phyloP scores from a whole-genome alignment of 169 alveolate species.

The Haemoproteus tartakovskyi region DNA sequence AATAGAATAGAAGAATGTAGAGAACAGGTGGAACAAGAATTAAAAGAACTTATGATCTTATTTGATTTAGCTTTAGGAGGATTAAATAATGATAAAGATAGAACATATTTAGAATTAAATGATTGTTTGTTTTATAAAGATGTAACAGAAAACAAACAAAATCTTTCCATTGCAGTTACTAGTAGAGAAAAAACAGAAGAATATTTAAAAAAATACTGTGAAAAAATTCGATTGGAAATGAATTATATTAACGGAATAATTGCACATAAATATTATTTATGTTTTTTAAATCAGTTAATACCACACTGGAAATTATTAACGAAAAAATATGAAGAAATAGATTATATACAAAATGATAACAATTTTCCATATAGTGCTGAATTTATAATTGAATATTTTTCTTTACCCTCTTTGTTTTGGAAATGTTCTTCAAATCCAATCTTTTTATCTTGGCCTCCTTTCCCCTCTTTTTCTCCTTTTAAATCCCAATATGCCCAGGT shows the following conservation, averaged over 20 bases:
- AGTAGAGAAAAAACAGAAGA: conserved; percentile 23
- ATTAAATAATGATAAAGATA: conserved; percentile 50
- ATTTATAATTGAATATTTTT: conserved; percentile 25
- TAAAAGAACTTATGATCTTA: conserved; percentile 55
- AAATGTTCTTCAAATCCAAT: conserved; percentile 44
- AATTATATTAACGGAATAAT: conserved; percentile 48
- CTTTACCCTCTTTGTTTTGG: conserved; percentile 57
- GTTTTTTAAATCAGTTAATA: conserved; percentile 29
- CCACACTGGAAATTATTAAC: conserved; percentile 46
- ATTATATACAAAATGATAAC: conserved; percentile 43
- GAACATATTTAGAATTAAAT: conserved; percentile 28
- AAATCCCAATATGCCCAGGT: conserved; percentile 59
- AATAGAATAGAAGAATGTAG: conserved; percentile 46
- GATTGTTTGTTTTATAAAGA: conserved; percentile 35
- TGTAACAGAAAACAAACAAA: conserved; percentile 38
- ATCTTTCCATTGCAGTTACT: conserved; percentile 29
- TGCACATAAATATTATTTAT: conserved; percentile 52
- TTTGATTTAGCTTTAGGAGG: conserved; percentile 54
- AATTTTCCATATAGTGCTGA: conserved; percentile 49
- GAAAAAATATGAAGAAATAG: conserved; percentile 33
- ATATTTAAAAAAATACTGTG: conserved; percentile 20
- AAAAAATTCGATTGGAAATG: conserved; percentile 10
- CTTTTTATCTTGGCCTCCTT: conserved; percentile 62
- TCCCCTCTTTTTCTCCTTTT: conserved; percentile 62
- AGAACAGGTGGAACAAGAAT: conserved; percentile 22